Evolutionary conservation across 305 asterid genomes (phyloP).

Genomic region (Fraxinus dipetala): DNA sequence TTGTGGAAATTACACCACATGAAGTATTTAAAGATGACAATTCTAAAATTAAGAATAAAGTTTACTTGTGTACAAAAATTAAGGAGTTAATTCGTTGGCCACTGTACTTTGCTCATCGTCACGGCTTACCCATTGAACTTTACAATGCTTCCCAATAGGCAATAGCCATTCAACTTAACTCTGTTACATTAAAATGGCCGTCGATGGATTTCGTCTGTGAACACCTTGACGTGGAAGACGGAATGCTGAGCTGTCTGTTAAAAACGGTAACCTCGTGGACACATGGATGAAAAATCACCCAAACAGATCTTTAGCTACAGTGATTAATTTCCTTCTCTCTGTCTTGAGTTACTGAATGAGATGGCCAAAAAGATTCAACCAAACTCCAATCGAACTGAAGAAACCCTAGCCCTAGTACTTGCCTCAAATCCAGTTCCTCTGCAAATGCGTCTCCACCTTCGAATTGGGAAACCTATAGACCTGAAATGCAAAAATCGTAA

Average conservation of each 20-base stretch:
- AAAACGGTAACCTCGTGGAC: background rate
- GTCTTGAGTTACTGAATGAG: background rate
- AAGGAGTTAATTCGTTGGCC: too few species aligned
- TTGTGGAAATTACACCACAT: too few species aligned
- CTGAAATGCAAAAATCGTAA: background rate
- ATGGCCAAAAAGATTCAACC: background rate
- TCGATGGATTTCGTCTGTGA: background rate
- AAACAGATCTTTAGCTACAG: background rate
- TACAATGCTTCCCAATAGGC: background rate
- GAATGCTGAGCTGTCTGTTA: background rate
- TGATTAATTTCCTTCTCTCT: too few species aligned
- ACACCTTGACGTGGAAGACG: background rate
- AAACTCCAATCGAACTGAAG: background rate
- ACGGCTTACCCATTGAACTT: background rate
- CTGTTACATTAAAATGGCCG: background rate
- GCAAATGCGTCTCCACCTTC: background rate
- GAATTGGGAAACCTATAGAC: background rate
- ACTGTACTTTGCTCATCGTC: background rate
- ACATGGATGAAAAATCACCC: background rate
- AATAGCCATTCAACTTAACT: background rate
- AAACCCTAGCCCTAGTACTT: background rate
- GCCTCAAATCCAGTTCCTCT: background rate
- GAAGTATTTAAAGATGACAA: too few species aligned
- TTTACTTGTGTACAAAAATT: too few species aligned
- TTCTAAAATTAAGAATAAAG: too few species aligned